phyloP scores from a whole-genome alignment of 2,329 filamentous ascomycete genomes.

The Proliferodiscus dingleyae region DNA sequence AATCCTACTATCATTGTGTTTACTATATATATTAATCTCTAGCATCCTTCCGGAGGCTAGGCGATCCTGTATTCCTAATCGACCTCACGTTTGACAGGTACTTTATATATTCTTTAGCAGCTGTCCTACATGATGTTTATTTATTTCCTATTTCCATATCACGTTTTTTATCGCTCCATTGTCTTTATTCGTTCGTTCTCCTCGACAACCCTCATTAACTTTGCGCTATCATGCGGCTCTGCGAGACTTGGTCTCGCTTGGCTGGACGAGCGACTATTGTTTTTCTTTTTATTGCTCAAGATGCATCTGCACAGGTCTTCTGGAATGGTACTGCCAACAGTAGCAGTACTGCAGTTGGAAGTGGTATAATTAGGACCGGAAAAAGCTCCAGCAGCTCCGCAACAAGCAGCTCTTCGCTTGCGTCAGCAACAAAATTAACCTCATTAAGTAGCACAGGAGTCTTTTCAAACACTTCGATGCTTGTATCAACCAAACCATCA shows the following conservation, averaged over 20 bases:
- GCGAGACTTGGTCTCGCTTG: background rate
- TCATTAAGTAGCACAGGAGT: background rate
- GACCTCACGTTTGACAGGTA: no score
- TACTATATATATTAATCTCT: no score
- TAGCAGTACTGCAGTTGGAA: background rate
- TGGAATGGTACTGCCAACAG: background rate
- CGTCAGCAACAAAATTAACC: background rate
- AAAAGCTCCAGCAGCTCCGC: background rate
- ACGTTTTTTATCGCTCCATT: background rate
- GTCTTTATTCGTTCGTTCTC: background rate
- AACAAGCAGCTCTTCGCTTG: background rate
- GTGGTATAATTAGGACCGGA: background rate
- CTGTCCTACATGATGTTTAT: background rate
- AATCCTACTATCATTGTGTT: no score
- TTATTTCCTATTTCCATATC: background rate
- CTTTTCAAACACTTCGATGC: slow-evolving; percentile 1
- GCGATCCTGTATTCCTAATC: no score
- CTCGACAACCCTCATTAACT: background rate
- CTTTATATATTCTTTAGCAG: background rate
- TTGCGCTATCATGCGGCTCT: background rate
- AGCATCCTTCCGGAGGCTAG: no score
- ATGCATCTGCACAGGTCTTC: background rate
- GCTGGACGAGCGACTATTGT: background rate
- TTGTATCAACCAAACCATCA: slow-evolving; percentile 1
- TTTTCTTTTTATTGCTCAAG: slow-evolving; percentile 1